These are phyloP conservation scores for Aspergillus sclerotialis DNA, from an alignment of 2,329 filamentous ascomycete species.

Conservation along the genomic window DNA sequence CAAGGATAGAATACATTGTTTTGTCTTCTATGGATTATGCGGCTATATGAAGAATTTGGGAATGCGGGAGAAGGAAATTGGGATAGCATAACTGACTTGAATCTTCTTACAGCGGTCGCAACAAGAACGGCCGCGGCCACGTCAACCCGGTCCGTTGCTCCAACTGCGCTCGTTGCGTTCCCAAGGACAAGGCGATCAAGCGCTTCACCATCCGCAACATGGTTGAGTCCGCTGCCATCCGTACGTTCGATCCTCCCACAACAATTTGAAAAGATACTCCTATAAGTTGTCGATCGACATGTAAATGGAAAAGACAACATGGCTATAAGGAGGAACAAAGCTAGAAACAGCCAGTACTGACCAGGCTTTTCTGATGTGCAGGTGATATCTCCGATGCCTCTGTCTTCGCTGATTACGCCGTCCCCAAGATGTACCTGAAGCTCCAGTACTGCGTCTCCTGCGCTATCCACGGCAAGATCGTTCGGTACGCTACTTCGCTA, in stretches of 20 bases:
- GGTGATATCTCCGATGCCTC: constrained; percentile 99
- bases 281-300: neutral
- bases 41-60: neutral
- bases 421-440: constrained; percentile 99
- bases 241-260: constrained; percentile 55
- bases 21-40: neutral
- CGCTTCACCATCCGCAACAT: constrained; percentile 99
- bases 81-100: constrained; percentile 25
- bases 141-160: constrained; percentile 97
- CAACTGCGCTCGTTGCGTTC: constrained; percentile 84
- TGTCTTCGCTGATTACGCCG: constrained; percentile 98
- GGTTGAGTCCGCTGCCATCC: constrained; percentile 99
- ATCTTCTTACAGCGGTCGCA: constrained; percentile 68
- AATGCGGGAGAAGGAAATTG: neutral
- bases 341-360: constrained; percentile 11
- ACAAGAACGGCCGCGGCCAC: constrained; percentile 99
- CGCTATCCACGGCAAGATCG: constrained; percentile 99
- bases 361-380: constrained; percentile 33
- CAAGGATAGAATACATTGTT: too few species aligned
- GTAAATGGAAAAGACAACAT: neutral
- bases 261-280: constrained; percentile 5
- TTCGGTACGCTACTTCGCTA: constrained; percentile 94
- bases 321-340: neutral
- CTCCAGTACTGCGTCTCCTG: constrained; percentile 99
- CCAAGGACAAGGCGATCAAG: constrained; percentile 99